These are phyloP conservation scores for Ophiostoma sp. DNA, from an alignment of 2,329 filamentous ascomycete species.

Conservation along the genomic window DNA sequence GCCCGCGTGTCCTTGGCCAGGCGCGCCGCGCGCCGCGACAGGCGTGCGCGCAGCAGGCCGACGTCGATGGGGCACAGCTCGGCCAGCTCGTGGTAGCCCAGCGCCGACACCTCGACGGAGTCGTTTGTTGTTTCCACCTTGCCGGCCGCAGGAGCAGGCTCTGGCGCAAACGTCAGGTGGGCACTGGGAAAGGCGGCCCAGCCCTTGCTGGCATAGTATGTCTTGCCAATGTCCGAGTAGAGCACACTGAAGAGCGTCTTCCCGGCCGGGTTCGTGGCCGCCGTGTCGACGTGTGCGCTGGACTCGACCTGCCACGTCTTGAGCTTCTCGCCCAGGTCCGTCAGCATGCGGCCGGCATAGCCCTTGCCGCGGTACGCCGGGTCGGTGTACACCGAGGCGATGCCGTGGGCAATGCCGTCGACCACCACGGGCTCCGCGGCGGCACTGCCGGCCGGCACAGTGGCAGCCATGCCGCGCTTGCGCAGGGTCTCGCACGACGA, in stretches of 20 bases:
- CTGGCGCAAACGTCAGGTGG: constrained; percentile 60
- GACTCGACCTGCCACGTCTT: constrained; percentile 35
- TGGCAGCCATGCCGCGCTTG: constrained; percentile 46
- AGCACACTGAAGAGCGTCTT: constrained; percentile 66
- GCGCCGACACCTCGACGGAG: constrained; percentile 29
- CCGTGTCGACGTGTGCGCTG: constrained; percentile 29
- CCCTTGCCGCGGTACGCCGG: constrained; percentile 62
- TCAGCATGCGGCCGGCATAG: constrained; percentile 73
- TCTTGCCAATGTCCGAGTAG: constrained; percentile 80
- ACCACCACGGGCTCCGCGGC: constrained; percentile 4
- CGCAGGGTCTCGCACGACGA: constrained; percentile 60
- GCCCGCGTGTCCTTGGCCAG: constrained; percentile 11
- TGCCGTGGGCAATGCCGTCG: constrained; percentile 63
- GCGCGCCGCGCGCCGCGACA: constrained; percentile 35
- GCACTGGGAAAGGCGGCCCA: constrained; percentile 71
- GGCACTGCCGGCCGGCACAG: constrained; percentile 11
- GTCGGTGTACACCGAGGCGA: constrained; percentile 75
- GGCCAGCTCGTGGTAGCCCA: constrained; percentile 58
- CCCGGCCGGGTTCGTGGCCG: constrained; percentile 26
- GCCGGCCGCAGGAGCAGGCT: no score
- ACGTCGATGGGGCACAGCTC: constrained; percentile 62
- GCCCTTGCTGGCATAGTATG: constrained; percentile 70
- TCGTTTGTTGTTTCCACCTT: not conserved
- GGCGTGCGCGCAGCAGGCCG: constrained; percentile 49
- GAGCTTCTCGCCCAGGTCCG: constrained; percentile 52